A percentile compares a stretch with the other conserved stretches of the same genome.
Conservation (phyloP, 1,284 basidiomycete genomes). For the Ceratobasidium sp. region DNA sequence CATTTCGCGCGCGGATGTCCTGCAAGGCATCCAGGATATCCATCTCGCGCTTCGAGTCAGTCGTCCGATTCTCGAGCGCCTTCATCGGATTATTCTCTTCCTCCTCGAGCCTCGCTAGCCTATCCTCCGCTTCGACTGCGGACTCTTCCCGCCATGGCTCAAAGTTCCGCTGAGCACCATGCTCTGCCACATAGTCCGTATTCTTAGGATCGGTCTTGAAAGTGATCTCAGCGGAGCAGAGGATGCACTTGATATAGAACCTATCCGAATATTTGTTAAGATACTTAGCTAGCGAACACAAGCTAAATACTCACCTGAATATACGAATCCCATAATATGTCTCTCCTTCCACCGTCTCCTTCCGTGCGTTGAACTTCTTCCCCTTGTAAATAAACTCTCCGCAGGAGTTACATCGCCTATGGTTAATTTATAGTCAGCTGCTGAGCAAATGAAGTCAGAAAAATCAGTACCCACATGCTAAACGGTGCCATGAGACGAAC, state of each 20-base stretch:
- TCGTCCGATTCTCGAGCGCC: slow-evolving; percentile 89
- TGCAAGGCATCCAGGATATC: slow-evolving; percentile 96
- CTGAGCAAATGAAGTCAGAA: slow-evolving; percentile 5
- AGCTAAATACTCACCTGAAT: slow-evolving; percentile 60
- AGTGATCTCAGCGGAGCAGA: slow-evolving; percentile 97
- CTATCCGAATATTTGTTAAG: slow-evolving; percentile 47
- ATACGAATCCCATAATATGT: slow-evolving; percentile 99
- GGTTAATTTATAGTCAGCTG: slow-evolving; percentile 44
- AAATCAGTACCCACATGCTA: slow-evolving; percentile 75
- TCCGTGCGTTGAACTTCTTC: slow-evolving; percentile 99
- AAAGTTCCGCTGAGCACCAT: slow-evolving; percentile 93
- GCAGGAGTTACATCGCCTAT: slow-evolving; percentile 89
- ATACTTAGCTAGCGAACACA: background rate
- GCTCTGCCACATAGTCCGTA: slow-evolving; percentile 91
- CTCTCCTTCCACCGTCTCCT: slow-evolving; percentile 96
- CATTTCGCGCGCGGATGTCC: slow-evolving; percentile 93
- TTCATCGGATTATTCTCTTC: slow-evolving; percentile 98
- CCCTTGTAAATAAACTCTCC: slow-evolving; percentile 99
- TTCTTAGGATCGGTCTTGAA: slow-evolving; percentile 99
- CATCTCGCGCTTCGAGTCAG: slow-evolving; percentile 97
- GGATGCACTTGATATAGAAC: slow-evolving; percentile 87
- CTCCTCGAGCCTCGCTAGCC: slow-evolving; percentile 80
- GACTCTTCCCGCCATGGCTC: slow-evolving; percentile 89
- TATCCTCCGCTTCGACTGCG: slow-evolving; percentile 77
- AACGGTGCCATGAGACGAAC: slow-evolving; percentile 99